Evolutionary conservation across 441 rosid species (phyloP), one percentile per base, ranked within the genome.

Genomic region (Erodium moschatum): DNA sequence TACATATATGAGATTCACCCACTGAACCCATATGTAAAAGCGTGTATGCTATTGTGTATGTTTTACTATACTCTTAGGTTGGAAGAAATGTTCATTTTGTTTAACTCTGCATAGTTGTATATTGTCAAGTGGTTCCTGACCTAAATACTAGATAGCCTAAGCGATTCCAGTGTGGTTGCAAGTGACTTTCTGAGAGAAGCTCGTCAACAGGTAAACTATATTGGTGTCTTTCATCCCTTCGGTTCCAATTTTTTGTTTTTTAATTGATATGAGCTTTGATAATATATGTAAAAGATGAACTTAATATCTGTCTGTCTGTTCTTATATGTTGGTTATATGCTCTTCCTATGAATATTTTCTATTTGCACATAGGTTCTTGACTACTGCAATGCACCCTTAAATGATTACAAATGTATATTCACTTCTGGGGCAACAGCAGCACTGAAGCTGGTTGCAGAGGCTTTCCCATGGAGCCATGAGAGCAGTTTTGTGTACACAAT

Each of bases 381-480:
- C 64, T 83, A 83, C 74, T 91, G 76, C 81, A 94, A 86, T 84
- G 98, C 98, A 56, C 87, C 97, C 67, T 81, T 85, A 44, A 87
- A 84, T 79, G 88, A 88, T 69, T 94, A 91, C 74, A 88, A 72
- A 61, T 94, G 98, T 77, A 77, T 94, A 71, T 89, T 94, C 76
- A 91, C 98, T 68, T 87, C 96, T 18, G 98, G 97, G 77, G 96
- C 97, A 63, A 91, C 97, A 24, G 90, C 97, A 70, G 97, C 92
- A 0, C 67, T 93, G 79, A 93, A 91, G 82, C 83, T 93, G 72
- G 83, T 93, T 21, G 98, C 96, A 31, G 98, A 93, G 82, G 76
- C 94, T 48, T 93, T 93, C 77, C 96, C 98, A 2, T 93, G 98
- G 98, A 84, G 82, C 71, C 50, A 75, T 0, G 68, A 71, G 48